A percentile compares a stretch with the other conserved stretches of the same genome.
Evolutionary conservation across 2,329 filamentous ascomycete genomes (phyloP).

Genomic region (Talaromyces sp.): DNA sequence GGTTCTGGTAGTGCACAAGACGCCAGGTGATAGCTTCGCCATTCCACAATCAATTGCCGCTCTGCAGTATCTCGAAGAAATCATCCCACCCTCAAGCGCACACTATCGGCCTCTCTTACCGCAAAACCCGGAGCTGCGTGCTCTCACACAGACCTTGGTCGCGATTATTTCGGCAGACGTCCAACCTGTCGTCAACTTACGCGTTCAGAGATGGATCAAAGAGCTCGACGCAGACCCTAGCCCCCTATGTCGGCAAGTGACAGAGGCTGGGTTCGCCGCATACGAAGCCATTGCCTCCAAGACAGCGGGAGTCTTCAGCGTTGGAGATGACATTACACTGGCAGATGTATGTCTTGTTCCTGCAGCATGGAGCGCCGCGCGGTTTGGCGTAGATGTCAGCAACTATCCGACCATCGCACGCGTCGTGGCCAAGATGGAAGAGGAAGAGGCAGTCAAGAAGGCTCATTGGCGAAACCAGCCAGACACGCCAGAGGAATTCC

Average conservation of each 20-base stretch:
- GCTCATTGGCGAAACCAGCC: constrained; percentile 52
- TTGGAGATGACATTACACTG: constrained; percentile 52
- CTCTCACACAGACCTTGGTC: constrained; percentile 49
- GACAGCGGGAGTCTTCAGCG: constrained; percentile 46
- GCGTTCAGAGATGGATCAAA: constrained; percentile 47
- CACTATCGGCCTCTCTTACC: constrained; percentile 43
- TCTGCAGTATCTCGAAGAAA: constrained; percentile 58
- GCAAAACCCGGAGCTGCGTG: constrained; percentile 38
- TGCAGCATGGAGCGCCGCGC: constrained; percentile 53
- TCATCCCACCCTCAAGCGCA: constrained; percentile 28
- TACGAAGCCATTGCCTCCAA: constrained; percentile 45
- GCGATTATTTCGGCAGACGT: constrained; percentile 53
- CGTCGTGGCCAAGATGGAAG: constrained; percentile 44
- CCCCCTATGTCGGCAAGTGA: constrained; percentile 49
- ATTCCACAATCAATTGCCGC: constrained; percentile 56
- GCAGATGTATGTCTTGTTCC: constrained; percentile 57
- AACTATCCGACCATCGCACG: constrained; percentile 44
- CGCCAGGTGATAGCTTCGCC: constrained; percentile 23
- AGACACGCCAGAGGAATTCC: constrained; percentile 48
- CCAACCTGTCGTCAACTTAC: constrained; percentile 57
- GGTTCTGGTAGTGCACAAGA: constrained; percentile 40
- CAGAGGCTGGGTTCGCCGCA: constrained; percentile 49
- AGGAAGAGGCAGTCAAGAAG: constrained; percentile 46
- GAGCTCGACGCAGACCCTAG: constrained; percentile 39
- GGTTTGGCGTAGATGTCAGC: constrained; percentile 50